Percentiles rank a stretch among this genome's conserved stretches.
Conservation (phyloP, 805 yeast genomes). For the Saccharomycopsis capsularis region DNA sequence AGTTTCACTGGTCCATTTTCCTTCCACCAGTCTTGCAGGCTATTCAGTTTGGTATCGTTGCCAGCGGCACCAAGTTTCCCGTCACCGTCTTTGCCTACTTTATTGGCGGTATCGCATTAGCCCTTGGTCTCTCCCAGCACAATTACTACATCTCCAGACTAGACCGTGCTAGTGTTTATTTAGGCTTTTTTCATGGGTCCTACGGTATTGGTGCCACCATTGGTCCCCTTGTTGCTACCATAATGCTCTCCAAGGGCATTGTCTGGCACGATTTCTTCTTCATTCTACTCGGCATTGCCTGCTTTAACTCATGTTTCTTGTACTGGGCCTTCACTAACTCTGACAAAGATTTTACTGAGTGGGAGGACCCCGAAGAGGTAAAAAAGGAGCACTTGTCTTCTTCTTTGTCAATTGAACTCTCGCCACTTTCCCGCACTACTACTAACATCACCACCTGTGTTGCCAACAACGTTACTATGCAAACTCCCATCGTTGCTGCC, state of each 20-base stretch:
- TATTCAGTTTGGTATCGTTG: slow-evolving; percentile 39
- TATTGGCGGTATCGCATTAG: slow-evolving; percentile 54
- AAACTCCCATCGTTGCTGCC: neutral
- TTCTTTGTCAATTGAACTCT: slow-evolving; percentile 3
- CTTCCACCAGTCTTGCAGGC: slow-evolving; percentile 34
- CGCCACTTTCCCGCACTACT: neutral
- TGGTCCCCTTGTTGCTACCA: slow-evolving; percentile 53
- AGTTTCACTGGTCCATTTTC: slow-evolving; percentile 34
- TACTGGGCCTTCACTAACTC: slow-evolving; percentile 40
- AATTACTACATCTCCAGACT: slow-evolving; percentile 46
- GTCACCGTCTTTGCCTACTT: slow-evolving; percentile 44
- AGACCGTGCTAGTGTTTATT: slow-evolving; percentile 39
- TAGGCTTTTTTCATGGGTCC: slow-evolving; percentile 51
- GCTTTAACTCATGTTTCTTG: slow-evolving; percentile 29
- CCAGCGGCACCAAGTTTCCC: slow-evolving; percentile 43
- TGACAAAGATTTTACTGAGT: slow-evolving; percentile 34
- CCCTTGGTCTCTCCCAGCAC: slow-evolving; percentile 41
- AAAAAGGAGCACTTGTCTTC: slow-evolving; percentile 2
- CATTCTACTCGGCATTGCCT: slow-evolving; percentile 41
- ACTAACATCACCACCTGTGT: neutral
- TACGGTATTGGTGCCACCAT: slow-evolving; percentile 62
- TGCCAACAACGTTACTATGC: neutral
- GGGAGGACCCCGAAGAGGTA: slow-evolving; percentile 28
- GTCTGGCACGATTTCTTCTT: slow-evolving; percentile 50
- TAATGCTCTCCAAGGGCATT: slow-evolving; percentile 42